Evolutionary conservation across 148 eudicot species (phyloP), one percentile per base, ranked within the genome.

Genomic region (Rheum nobile): DNA sequence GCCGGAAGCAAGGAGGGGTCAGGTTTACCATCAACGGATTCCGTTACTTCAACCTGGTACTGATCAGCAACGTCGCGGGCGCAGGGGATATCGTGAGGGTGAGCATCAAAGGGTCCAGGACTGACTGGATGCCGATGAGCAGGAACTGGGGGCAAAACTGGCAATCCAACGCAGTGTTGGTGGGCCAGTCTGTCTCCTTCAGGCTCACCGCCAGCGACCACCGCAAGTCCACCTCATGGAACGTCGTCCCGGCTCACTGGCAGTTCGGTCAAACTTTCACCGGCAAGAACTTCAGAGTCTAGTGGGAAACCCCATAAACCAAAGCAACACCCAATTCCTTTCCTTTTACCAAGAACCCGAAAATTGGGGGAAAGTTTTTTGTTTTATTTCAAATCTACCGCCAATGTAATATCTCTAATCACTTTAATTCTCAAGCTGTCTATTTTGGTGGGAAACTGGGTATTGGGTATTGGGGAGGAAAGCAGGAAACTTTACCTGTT

Each of bases 81-180:
- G 96, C 92, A 22, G 97, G 97, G 1, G 91, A 92, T 41, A 81
- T 92, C 19, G 85, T 80, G 43, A 84, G 75, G 75, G 87, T 81
- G 3, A 79, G 86, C 52, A 81, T 92, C 0, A 92, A 92, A 68
- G 97, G 96, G 0, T 46, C 91, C 0, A 83, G 73, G 72, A 92
- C 97, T 0, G 79, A 82, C 17, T 92, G 97, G 97, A 84, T 92
- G 84, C 79, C 82, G 43, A 80, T 92, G 97, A 89, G 89, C 81
- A 82, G 95, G 9, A 92, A 88, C 80, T 92, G 97, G 97, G 96
- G 97, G 3, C 97, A 92, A 71, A 92, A 92, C 26, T 92, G 97
- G 96, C 91, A 92, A 57, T 85, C 97, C 0, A 88, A 84, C 39
- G 77, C 87, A 0, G 89, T 86, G 4, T 37, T 92, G 71, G 85